phyloP scores from a whole-genome alignment of 2,329 filamentous ascomycete genomes.

The Neonectria punicea region DNA sequence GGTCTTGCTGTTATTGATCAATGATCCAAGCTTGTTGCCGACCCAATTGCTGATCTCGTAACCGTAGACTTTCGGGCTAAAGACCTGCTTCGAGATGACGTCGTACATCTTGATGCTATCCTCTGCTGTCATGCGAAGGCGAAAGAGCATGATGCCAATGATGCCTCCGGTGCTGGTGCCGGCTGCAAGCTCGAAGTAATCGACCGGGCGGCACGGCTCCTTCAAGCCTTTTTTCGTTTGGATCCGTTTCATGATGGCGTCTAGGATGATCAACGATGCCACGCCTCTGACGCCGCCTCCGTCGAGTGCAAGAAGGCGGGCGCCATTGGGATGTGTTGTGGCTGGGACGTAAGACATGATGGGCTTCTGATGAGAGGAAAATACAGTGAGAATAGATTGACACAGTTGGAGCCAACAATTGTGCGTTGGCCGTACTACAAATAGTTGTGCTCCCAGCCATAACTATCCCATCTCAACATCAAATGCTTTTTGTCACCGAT shows the following conservation, averaged over 20 bases:
- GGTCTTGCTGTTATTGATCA: conserved; percentile 29
- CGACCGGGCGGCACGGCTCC: background rate
- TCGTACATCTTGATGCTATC: conserved; percentile 34
- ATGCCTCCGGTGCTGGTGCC: conserved; percentile 34
- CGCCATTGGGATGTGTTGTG: conserved; percentile 17
- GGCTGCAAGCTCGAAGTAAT: conserved; percentile 34
- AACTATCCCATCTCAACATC: too few species aligned
- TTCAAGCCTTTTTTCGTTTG: background rate
- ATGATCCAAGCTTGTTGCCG: background rate
- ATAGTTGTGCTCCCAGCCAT: background rate
- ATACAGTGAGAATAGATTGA: background rate
- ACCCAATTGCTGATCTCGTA: conserved; percentile 24
- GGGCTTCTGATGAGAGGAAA: background rate
- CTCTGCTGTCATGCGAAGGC: conserved; percentile 31
- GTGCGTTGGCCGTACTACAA: background rate
- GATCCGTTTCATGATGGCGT: conserved; percentile 16
- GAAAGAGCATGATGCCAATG: conserved; percentile 32
- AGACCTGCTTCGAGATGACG: conserved; percentile 26
- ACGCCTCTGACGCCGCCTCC: conserved; percentile 25
- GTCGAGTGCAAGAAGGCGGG: conserved; percentile 19
- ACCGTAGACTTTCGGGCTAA: conserved; percentile 31
- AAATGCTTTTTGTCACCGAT: background rate
- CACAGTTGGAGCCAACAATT: background rate
- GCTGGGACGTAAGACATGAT: background rate
- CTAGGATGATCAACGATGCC: conserved; percentile 5